Evolutionary conservation across 2,329 filamentous ascomycete species (phyloP), one percentile per base, ranked within the genome.

Genomic region (Trichoderma semiorbis): DNA sequence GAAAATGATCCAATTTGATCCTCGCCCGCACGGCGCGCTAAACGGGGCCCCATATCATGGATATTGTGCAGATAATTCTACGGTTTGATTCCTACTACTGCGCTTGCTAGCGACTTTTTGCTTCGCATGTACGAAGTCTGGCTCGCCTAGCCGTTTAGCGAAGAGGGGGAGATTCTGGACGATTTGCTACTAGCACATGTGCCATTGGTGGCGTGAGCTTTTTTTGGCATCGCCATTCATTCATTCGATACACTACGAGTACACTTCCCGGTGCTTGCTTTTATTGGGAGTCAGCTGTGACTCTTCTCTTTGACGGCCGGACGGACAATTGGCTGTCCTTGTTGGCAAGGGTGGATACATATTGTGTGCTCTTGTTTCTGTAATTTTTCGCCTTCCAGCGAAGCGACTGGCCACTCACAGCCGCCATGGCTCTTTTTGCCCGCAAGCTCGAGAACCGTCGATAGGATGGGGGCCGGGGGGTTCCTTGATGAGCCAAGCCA

Each of bases 1-100:
- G 21, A 53, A 53, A 53, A 53, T 53, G 47, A 53, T 53, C 47
- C n/a, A 53, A 50, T 69, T 47, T n/a, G 55, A 69, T 69, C 34
- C 53, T 69, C 55, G 65, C 65, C 65, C 65, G 65, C 65, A 68
- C 65, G 30, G 18, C 53, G 53, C 65, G 65, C 65, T 68, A 68
- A 47, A 68, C 12, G 50, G 21, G 32, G 34, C 21, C 28, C 65
- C 57, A n/a, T 60, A 36, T 36, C 34, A 36, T 36, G 34, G 34
- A 36, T 36, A 10, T 60, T 34, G 57, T 60, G 57, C 57, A 60
- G 57, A 60, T n/a, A 21, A 53, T 14, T 53, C n/a, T 50, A 50
- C 21, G 11, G n/a, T 14, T 21, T 21, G 47, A 24, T 53, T 24
- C 47, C 47, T 53, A 50, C 47, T 53, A 24, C 47, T 53, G n/a